Percentiles rank a stretch among this genome's conserved stretches.
These are phyloP conservation scores for Ramalina intermedia DNA, from an alignment of 495 filamentous ascomycete species.

Conservation along the genomic window DNA sequence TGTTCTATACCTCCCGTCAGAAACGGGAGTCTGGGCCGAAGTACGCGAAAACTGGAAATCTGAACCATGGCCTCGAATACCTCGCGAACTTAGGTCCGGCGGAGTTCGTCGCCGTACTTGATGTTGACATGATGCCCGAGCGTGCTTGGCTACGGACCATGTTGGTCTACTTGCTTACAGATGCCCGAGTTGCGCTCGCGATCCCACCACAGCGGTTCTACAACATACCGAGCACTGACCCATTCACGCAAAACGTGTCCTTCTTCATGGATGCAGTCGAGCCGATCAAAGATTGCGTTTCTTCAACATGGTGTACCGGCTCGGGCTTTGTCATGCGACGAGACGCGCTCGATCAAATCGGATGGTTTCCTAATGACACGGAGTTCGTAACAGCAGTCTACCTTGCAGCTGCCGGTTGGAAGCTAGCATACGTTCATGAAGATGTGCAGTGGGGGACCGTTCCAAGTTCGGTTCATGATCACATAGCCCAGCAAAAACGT, in stretches of 20 bases:
- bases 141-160: conserved; percentile 36
- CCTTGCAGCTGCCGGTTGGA: too few species aligned
- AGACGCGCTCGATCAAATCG: conserved; percentile 34
- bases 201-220: conserved; percentile 42
- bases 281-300: conserved; percentile 35
- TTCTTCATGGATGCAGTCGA: conserved; percentile 36
- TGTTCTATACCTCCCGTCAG: conserved; percentile 33
- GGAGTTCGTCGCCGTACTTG: conserved; percentile 36
- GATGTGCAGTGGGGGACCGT: too few species aligned
- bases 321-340: conserved; percentile 37
- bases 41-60: conserved; percentile 42
- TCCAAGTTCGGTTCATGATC: too few species aligned
- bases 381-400: too few species aligned
- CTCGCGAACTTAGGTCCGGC: conserved; percentile 23
- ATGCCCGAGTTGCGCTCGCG: conserved; percentile 33
- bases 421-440: too few species aligned
- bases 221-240: conserved; percentile 36
- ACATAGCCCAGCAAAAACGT: too few species aligned
- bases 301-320: conserved; percentile 37
- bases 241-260: conserved; percentile 29
- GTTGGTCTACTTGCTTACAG: conserved; percentile 32
- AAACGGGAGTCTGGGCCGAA: conserved; percentile 33
- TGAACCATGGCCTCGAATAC: conserved; percentile 33
- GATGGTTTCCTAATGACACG: too few species aligned
- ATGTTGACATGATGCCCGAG: conserved; percentile 45